Evolutionary conservation across 2,329 filamentous ascomycete genomes (phyloP), one percentile per base, ranked within the genome.

Genomic region (Xylaria multiplex): DNA sequence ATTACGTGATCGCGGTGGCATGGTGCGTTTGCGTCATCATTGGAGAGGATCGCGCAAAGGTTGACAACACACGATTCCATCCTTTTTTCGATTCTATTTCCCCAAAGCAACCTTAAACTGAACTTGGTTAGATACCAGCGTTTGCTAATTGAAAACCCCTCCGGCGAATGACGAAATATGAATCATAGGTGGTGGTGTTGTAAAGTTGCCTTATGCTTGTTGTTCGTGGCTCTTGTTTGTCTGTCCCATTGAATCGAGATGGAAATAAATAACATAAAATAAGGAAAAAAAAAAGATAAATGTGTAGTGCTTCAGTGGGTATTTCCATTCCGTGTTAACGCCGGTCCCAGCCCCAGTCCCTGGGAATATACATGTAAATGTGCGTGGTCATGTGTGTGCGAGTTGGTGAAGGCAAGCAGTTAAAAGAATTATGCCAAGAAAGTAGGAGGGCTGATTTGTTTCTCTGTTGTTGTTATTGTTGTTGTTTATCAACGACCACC

Each of bases 401-500:
- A 69, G 40, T 45, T 24, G 35, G 37, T 30, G 22, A 35, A 27
- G 27, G 5, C 27, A 27, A 27, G 27, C 27, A 27, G 5, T 27
- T 27, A 27, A 27, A 27, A 27, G 5, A 27, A 27, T 2, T 27
- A 27, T 27, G 54, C 24, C 22, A 37, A 35, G 35, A 27, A 40
- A 24, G 27, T 16, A 49, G 43, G 43, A 24, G 27, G 14, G 32
- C 8, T n/a, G 50, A 8, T n/a, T 9, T 22, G 37, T 22, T 8
- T 7, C 27, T 43, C 3, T 32, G n/a, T n/a, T n/a, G 24, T 7
- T 48, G 42, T 50, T 16, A 5, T 27, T 27, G n/a, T 37, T 30
- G 16, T 37, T 50, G 19, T 11, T 22, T 40, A 1, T 42, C 71
- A 76, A 58, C 71, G 72, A 60, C 71, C 49, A 48, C 73, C 68